phyloP scores from a whole-genome alignment of 139 green algal species.

The Ettlia oleoabundans region DNA sequence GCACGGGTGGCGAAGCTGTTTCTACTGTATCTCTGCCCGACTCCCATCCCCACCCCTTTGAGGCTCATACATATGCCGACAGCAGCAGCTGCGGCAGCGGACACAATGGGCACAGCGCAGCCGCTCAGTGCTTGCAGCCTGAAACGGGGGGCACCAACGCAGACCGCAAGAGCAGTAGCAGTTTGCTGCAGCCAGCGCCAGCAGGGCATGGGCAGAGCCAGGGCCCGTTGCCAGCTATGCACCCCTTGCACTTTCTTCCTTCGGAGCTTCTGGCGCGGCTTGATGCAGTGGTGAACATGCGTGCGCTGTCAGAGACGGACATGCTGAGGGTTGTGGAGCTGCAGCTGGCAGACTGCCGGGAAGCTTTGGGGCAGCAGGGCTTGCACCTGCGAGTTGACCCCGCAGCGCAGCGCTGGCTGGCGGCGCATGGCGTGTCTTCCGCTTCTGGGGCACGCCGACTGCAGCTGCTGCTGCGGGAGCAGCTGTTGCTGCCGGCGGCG shows the following conservation, averaged over 20 bases:
- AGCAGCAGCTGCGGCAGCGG: neutral
- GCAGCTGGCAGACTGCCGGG: slow-evolving; percentile 4
- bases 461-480: slow-evolving; percentile 20
- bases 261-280: slow-evolving; percentile 13
- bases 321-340: slow-evolving; percentile 19
- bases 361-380: slow-evolving; percentile 3
- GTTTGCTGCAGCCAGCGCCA: too few relatives aligned
- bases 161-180: too few relatives aligned
- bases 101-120: slow-evolving; percentile 9
- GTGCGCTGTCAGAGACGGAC: neutral
- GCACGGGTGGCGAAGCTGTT: too few relatives aligned
- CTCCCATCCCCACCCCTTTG: slow-evolving; percentile 8
- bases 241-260: slow-evolving; percentile 15
- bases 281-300: slow-evolving; percentile 17
- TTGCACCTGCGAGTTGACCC: neutral
- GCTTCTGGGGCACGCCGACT: neutral
- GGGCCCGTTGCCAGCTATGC: neutral
- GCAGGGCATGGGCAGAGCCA: neutral
- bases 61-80: neutral
- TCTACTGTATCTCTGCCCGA: neutral
- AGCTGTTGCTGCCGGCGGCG: slow-evolving; percentile 27
- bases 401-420: slow-evolving; percentile 12
- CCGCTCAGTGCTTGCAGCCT: slow-evolving; percentile 5
- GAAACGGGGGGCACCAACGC: neutral
- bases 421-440: neutral